Base-by-base conservation (phyloP, 2,329 filamentous ascomycete species). In the Beauveria scarabaeidicola region DNA sequence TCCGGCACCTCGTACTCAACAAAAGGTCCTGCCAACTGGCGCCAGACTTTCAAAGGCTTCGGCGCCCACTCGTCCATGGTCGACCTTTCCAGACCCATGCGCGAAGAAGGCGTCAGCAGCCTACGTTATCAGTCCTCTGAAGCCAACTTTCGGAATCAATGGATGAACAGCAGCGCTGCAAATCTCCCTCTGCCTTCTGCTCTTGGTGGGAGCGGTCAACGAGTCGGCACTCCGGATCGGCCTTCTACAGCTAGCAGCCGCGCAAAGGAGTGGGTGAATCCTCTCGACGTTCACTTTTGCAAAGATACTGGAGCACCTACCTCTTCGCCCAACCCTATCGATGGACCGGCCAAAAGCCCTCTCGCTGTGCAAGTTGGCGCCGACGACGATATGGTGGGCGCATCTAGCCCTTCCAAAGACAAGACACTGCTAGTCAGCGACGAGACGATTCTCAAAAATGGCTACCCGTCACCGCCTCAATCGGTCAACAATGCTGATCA, bases 211-310 rank as follows among this genome's bases (percentile, higher is more conserved):
- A 64, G 68, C 44, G 66, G 68, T 8, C 63, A 67, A 17, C 67
- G 70, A 23, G 70, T 71, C 3, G 69, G 67, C 7, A 71, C 70
- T 3, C 63, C 68, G 19, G 69, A 67, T 23, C 60, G 72, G 60
- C 75, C 72, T 13, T 73, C 67, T 15, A 76, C 71, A 15, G 68
- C 70, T 5, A 67, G 61, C 4, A 69, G 71, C 5, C 71, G 67
- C 25, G 72, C 69, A 48, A 75, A 73, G 59, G 70, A 73, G 5
- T 77, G 76, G 72, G 71, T 77, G 7, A 78, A 77, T 61, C 77
- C 79, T 0, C 70, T 81, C n/a, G 76, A 80, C 13, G 72, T 78
- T 36, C 75, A 79, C 60, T 78, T 77, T 61, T 64, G 64, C 54
- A 74, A 65, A 61, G 69, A 65, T 50, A 65, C 54, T 61, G 67